These are phyloP conservation scores for Coniochaeta pulveracea DNA, from an alignment of 2,329 filamentous ascomycete species.

Conservation along the genomic window DNA sequence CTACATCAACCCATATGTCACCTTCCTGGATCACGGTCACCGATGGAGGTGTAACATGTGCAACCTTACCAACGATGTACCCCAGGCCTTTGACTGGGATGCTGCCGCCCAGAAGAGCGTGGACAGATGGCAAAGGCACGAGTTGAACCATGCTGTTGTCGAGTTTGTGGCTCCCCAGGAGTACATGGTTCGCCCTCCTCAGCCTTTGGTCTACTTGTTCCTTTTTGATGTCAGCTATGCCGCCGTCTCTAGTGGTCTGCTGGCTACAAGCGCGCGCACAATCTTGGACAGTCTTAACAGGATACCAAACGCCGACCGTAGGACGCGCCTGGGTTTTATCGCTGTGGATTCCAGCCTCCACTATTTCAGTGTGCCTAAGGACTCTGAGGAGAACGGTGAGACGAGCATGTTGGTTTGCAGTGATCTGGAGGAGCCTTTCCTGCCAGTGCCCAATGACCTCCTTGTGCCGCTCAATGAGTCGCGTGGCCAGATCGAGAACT, in stretches of 20 bases:
- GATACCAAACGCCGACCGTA: slow-evolving; percentile 94
- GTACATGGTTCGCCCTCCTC: slow-evolving; percentile 97
- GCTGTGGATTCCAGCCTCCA: slow-evolving; percentile 90
- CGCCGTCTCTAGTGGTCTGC: slow-evolving; percentile 76
- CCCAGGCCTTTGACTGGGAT: slow-evolving; percentile 99
- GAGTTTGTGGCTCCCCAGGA: slow-evolving; percentile 97
- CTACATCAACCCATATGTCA: slow-evolving; percentile 96
- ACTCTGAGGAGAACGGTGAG: slow-evolving; percentile 73
- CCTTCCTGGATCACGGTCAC: slow-evolving; percentile 93
- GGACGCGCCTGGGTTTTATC: slow-evolving; percentile 88
- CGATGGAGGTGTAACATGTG: slow-evolving; percentile 99
- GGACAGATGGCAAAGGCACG: slow-evolving; percentile 82
- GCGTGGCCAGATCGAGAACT: slow-evolving; percentile 80
- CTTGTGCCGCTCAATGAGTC: slow-evolving; percentile 83
- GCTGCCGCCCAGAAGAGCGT: slow-evolving; percentile 80
- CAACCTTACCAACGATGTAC: slow-evolving; percentile 95
- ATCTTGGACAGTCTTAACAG: slow-evolving; percentile 91
- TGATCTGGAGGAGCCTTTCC: slow-evolving; percentile 90
- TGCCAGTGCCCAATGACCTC: slow-evolving; percentile 86
- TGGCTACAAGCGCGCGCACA: slow-evolving; percentile 85
- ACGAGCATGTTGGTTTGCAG: slow-evolving; percentile 89
- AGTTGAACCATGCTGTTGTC: slow-evolving; percentile 92
- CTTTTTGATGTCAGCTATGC: slow-evolving; percentile 90
- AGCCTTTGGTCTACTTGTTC: slow-evolving; percentile 92
- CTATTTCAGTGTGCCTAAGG: slow-evolving; percentile 90